Evolutionary conservation across 331 rosid species (phyloP).

Genomic region (Rosa hybrid): DNA sequence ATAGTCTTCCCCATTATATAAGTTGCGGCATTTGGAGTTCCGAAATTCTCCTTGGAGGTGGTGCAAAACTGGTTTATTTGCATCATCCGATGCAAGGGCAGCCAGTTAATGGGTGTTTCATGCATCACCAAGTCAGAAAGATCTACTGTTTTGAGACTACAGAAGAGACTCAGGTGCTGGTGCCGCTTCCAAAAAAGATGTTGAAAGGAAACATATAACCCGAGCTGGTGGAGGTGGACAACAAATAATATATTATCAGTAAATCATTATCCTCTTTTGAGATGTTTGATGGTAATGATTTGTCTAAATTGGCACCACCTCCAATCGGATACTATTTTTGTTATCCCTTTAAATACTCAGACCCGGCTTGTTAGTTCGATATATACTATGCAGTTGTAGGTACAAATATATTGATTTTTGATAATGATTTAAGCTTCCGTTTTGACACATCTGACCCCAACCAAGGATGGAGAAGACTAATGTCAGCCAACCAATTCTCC

Average conservation of each 20-base stretch:
- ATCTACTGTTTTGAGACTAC: background rate
- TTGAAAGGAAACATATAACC: background rate
- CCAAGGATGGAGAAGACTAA: background rate
- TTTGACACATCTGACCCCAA: background rate
- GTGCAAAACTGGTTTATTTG: background rate
- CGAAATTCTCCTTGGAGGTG: background rate
- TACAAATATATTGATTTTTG: background rate
- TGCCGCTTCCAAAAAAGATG: background rate
- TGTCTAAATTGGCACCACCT: background rate
- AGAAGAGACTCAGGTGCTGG: too few relatives aligned
- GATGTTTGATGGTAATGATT: background rate
- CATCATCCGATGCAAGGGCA: fast-evolving
- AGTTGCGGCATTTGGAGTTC: background rate
- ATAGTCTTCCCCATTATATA: background rate
- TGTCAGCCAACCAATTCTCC: background rate
- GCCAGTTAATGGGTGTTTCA: background rate
- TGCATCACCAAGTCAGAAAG: background rate
- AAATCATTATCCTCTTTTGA: background rate
- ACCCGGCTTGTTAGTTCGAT: too few relatives aligned
- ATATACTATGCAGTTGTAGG: background rate
- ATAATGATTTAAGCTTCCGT: too few relatives aligned
- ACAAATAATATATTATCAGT: background rate
- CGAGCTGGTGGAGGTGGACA: background rate
- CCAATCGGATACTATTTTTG: background rate
- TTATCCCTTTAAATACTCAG: too few relatives aligned